These are phyloP conservation scores for Botrytis hyacinthi DNA, from an alignment of 2,329 filamentous ascomycete species.

Conservation along the genomic window DNA sequence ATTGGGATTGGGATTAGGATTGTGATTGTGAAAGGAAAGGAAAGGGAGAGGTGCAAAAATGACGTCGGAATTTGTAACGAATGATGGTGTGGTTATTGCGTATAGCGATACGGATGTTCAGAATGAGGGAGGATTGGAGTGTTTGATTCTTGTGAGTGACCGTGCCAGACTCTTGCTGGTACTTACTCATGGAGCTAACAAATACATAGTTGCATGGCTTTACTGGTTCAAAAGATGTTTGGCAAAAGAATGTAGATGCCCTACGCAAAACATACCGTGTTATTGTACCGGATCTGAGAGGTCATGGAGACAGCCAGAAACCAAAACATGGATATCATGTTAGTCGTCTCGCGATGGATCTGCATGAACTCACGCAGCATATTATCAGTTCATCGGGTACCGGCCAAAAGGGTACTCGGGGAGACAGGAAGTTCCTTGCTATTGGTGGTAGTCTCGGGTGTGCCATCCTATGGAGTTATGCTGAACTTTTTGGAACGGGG, in stretches of 20 bases:
- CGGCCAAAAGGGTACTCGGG: background rate
- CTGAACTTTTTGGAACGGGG: conserved; percentile 34
- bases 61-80: conserved; percentile 19
- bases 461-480: conserved; percentile 38
- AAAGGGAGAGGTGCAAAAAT: background rate
- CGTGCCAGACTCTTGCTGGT: no score
- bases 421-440: conserved; percentile 24
- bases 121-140: conserved; percentile 19
- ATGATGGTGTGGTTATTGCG: conserved; percentile 29
- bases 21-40: no score
- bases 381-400: conserved; percentile 3
- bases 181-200: background rate
- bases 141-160: conserved; percentile 32
- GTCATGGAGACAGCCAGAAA: conserved; percentile 36
- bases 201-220: conserved; percentile 38
- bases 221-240: conserved; percentile 37
- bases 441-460: conserved; percentile 38
- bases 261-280: conserved; percentile 31
- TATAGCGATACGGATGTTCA: conserved; percentile 32
- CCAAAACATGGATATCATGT: conserved; percentile 37
- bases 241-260: conserved; percentile 35
- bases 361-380: conserved; percentile 32
- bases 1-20: no score
- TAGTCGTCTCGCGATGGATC: conserved; percentile 36
- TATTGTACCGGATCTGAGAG: conserved; percentile 36